Evolutionary conservation across 1,284 basidiomycete genomes (phyloP).

Genomic region (Trichosporon ovoides): DNA sequence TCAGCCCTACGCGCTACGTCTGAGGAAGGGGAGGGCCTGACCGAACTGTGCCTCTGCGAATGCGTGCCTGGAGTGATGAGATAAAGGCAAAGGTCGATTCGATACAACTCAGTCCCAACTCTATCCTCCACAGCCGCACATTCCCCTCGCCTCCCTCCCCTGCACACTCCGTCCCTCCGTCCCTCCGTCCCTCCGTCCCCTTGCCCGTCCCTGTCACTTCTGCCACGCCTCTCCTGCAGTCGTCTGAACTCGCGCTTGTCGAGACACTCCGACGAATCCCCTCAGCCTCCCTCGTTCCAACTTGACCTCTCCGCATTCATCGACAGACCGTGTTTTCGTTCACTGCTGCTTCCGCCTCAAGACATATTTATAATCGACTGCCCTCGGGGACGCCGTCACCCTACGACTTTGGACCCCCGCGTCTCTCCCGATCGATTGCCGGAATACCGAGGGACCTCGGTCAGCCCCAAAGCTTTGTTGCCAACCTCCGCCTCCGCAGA

Average conservation of each 20-base stretch:
- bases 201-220: not conserved
- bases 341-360: too few relatives aligned
- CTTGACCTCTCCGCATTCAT: too few relatives aligned
- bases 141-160: not conserved
- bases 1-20: too few relatives aligned
- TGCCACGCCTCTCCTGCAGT: too few relatives aligned
- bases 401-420: not conserved
- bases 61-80: slow-evolving; percentile 3
- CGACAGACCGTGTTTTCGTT: too few relatives aligned
- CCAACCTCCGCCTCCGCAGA: not conserved
- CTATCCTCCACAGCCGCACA: not conserved
- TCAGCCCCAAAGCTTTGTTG: not conserved
- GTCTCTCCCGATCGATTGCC: not conserved
- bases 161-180: not conserved
- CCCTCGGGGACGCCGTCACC: not conserved
- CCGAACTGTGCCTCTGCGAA: slow-evolving; percentile 5
- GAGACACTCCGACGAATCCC: too few relatives aligned
- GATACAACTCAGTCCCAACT: slow-evolving; percentile 3
- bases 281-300: too few relatives aligned
- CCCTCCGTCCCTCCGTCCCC: not conserved
- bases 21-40: not conserved
- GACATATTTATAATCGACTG: too few relatives aligned
- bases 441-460: not conserved
- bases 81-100: not conserved
- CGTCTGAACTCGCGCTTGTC: too few relatives aligned